phyloP scores from a whole-genome alignment of 2,329 filamentous ascomycete species.

The Lachnellula hyalina region DNA sequence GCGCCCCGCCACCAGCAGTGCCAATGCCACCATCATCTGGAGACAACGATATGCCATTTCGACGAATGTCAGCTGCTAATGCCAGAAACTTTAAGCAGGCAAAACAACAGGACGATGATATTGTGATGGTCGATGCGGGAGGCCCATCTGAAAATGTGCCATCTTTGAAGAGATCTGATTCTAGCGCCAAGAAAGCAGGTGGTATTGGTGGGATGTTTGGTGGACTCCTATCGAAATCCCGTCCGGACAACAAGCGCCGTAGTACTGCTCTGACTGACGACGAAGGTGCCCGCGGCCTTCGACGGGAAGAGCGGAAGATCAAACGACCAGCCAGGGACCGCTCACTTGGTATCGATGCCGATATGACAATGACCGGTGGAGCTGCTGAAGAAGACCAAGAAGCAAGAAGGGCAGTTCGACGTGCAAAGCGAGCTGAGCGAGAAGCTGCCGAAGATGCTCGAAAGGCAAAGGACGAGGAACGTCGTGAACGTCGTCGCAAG shows the following conservation, averaged over 20 bases:
- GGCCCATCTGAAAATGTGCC: conserved; percentile 37
- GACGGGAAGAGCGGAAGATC: conserved; percentile 34
- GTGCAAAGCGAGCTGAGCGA: conserved; percentile 49
- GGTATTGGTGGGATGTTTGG: conserved; percentile 58
- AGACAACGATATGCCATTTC: conserved; percentile 24
- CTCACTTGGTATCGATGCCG: conserved; percentile 42
- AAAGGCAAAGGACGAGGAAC: conserved; percentile 50
- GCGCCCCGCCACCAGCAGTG: conserved; percentile 24
- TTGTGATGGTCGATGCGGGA: conserved; percentile 50
- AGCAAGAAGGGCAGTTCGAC: conserved; percentile 57
- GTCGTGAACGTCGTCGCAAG: conserved; percentile 49
- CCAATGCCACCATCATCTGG: conserved; percentile 27
- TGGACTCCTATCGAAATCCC: conserved; percentile 44
- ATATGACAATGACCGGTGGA: conserved; percentile 36
- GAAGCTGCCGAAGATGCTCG: conserved; percentile 47
- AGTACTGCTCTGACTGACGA: conserved; percentile 48
- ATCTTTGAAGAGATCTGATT: conserved; percentile 52
- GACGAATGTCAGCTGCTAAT: conserved; percentile 33
- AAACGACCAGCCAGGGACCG: conserved; percentile 27
- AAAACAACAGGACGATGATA: conserved; percentile 58
- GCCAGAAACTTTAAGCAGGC: conserved; percentile 53
- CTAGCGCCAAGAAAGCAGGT: conserved; percentile 55
- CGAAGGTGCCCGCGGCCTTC: conserved; percentile 33
- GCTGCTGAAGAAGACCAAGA: conserved; percentile 54
- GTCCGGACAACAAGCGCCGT: conserved; percentile 44